phyloP scores from a whole-genome alignment of 805 yeast genomes.

The Myxozyma geophila region DNA sequence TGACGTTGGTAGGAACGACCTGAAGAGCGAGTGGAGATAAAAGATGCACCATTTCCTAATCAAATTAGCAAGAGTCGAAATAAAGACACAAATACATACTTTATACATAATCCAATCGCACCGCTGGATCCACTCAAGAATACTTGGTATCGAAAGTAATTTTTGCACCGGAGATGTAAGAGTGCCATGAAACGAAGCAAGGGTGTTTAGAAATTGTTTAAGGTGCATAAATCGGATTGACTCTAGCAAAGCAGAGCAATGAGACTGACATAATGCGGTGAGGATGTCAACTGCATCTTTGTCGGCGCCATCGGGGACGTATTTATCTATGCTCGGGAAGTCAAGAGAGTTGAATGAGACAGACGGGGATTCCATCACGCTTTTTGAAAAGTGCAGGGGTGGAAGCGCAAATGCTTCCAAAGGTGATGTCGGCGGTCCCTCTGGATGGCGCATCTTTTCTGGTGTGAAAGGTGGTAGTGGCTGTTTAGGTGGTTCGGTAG shows the following conservation, averaged over 20 bases:
- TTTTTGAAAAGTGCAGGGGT: conserved; percentile 15
- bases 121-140: conserved; percentile 65
- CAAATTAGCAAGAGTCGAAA: background rate
- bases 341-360: conserved; percentile 44
- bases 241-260: conserved; percentile 68
- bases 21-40: conserved; percentile 65
- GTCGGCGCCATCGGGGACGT: conserved; percentile 53
- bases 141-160: conserved; percentile 48
- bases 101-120: conserved; percentile 71
- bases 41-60: conserved; percentile 56
- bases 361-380: conserved; percentile 15
- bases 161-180: conserved; percentile 67
- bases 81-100: conserved; percentile 33
- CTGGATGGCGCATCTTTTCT: background rate
- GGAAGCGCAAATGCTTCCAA: conserved; percentile 23
- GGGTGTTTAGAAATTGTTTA: conserved; percentile 59
- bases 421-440: conserved; percentile 2
- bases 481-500: background rate
- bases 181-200: conserved; percentile 58
- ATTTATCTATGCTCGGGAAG: conserved; percentile 50
- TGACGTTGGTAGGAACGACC: conserved; percentile 59
- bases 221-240: conserved; percentile 69
- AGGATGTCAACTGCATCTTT: conserved; percentile 65
- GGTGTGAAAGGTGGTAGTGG: conserved; percentile 6
- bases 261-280: conserved; percentile 63